Base-by-base conservation (phyloP, 768 basidiomycete species). In the Leccinum pellstonianum region DNA sequence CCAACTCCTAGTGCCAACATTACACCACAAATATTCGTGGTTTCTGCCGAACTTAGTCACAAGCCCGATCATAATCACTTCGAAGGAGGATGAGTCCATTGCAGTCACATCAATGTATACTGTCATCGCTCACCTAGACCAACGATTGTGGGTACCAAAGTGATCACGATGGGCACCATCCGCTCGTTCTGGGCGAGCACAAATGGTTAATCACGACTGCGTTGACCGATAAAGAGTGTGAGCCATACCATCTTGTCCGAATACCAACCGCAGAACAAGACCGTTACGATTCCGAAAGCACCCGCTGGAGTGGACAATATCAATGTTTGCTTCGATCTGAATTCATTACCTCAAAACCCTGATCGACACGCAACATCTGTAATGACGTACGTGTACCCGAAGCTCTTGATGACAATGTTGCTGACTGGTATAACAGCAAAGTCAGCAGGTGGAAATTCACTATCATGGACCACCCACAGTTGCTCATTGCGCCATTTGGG, bases 1-100 rank as follows among this genome's bases (percentile, higher is more conserved):
- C 86, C 15, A 98, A 77, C 69, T 94, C 88, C 8, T 27, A 98
- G 77, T 1, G 84, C 86, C 21, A 87, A 76, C n/a, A 98, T 74
- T 9, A 82, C 87, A 2, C 96, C 96, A 68, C 97, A 95, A 12
- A 27, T 27, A 27, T 27, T 27, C 25, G 25, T 27, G 12, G 78
- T 60, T 71, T 97, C 94, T 21, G 83, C 70, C 9, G 89, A 87
- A 12, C 80, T 78, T 27, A 89, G 74, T 7, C 92, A 73, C 25
- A 49, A 86, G 71, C 0, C 83, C 86, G 48, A 86, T 82, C 43
- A 86, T 70, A 55, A 86, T 75, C 4, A 77, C 83, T 77, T 46
- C 5, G 17, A 19, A 46, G 11, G 1, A 46, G n/a, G 43, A 46
- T 46, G 5, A 19, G 19, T 43, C n/a, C 41, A 5, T 19, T 43